Base-by-base conservation (phyloP, 768 basidiomycete species). In the Russula brevipes region DNA sequence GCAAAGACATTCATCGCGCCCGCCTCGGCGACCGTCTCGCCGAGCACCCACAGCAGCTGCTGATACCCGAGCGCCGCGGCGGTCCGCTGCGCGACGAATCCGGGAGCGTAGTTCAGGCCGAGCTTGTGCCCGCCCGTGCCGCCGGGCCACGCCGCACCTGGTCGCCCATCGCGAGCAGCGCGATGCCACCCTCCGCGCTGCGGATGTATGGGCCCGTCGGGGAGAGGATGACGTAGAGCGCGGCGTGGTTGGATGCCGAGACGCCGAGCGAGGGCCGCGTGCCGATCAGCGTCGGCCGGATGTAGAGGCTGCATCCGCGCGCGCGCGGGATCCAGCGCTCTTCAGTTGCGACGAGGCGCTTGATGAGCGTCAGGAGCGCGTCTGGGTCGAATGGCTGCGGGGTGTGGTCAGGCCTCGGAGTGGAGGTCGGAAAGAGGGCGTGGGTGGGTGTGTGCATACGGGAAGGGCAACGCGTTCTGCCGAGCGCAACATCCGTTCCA, bases 151-250 rank as follows among this genome's bases (percentile, higher is more conserved):
- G 82, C 79, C 82, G 78, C 33, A 80, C 78, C 66, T 75, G 75
- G 57, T 77, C 70, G 36, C 76, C 76, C 2, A 77, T 77, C 0
- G 80, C 81, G 39, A 78, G 73, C 41, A 82, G 72, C 51, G 77
- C 76, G 61, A 82, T 55, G 38, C 66, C 64, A 24, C 56, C 42
- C 19, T 12, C 51, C 16, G 59, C 10, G 36, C 55, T 19, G 41
- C 49, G 72, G 74, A 82, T 82, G 71, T 81, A 83, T 2, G 81
- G 81, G 2, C 82, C 82, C 14, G 78, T 79, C 14, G 82, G 91
- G 51, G 84, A 86, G 64, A 83, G 78, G 70, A 98, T 88, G 63
- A 97, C 87, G 74, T 91, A 98, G 42, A 98, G 83, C 44, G 89
- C 78, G 0, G 94, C 92, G 63, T 89, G 85, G 60, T 82, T 85